Conservation (phyloP, 805 yeast genomes). For the Yarrowia osloensis region DNA sequence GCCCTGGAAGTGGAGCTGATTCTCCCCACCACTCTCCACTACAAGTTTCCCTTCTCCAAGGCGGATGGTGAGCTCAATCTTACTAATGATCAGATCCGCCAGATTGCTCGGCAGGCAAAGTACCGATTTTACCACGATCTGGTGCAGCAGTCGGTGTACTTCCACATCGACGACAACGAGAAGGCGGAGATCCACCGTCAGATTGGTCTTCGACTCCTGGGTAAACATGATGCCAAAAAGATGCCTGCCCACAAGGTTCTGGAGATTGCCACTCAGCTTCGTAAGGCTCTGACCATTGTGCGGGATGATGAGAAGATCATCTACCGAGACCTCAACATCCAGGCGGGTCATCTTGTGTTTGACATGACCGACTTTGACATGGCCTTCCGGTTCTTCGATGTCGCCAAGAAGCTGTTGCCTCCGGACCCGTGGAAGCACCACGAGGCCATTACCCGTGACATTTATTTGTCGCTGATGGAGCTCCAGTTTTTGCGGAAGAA, state of each 20-base stretch:
- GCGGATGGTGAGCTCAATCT: slow-evolving; percentile 40
- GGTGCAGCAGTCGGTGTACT: slow-evolving; percentile 43
- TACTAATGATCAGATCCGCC: slow-evolving; percentile 43
- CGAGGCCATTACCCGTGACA: slow-evolving; percentile 35
- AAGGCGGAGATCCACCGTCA: slow-evolving; percentile 44
- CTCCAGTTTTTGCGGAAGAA: slow-evolving; percentile 40
- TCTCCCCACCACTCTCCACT: slow-evolving; percentile 47
- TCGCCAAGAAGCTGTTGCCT: slow-evolving; percentile 41
- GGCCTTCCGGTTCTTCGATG: slow-evolving; percentile 47
- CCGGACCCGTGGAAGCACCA: slow-evolving; percentile 29
- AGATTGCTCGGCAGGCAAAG: slow-evolving; percentile 43
- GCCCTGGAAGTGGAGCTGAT: slow-evolving; percentile 45
- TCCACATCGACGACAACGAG: slow-evolving; percentile 40
- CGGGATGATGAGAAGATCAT: slow-evolving; percentile 44
- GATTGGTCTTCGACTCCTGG: slow-evolving; percentile 49
- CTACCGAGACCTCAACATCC: slow-evolving; percentile 47
- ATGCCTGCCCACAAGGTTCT: slow-evolving; percentile 40
- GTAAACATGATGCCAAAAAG: slow-evolving; percentile 36
- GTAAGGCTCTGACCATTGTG: slow-evolving; percentile 44
- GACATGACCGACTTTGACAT: slow-evolving; percentile 48
- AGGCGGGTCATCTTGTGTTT: slow-evolving; percentile 51
- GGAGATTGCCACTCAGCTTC: slow-evolving; percentile 48
- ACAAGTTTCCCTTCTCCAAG: slow-evolving; percentile 52
- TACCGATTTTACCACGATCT: slow-evolving; percentile 49
- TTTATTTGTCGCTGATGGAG: slow-evolving; percentile 35